Evolutionary conservation across 495 filamentous ascomycete genomes (phyloP), one percentile per base, ranked within the genome.

Genomic region (Tuber calosporum): DNA sequence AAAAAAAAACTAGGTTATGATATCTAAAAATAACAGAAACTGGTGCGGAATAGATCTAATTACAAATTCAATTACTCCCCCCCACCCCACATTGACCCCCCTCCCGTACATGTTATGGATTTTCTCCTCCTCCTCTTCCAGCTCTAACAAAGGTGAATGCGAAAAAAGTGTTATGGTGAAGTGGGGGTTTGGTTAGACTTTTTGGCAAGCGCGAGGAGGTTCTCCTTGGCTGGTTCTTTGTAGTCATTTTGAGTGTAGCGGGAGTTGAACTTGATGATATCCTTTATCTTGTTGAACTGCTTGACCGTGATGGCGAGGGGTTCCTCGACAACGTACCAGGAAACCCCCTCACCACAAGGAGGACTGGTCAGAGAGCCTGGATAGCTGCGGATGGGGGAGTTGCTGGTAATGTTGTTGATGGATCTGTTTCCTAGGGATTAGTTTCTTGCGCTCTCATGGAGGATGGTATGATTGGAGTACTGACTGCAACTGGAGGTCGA

Each of bases 291-390:
- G 69, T 84, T 83, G 79, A 86, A 90, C 67, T 84, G 86, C 38
- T 81, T 73, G 15, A 86, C 82, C 43, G 86, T 85, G 66, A 91
- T 79, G 38, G 70, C 66, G 26, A 91, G 79, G 34, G 86, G 86
- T 73, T 86, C 75, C 13, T 85, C 83, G 72, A 84, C 85, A 26
- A 91, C 84, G 72, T 86, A 86, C 87, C 88, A 91, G 39, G 77
- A 81, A 67, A 91, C 85, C n/a, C 83, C 84, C 81, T 92, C 88
- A 19, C 83, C 83, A 84, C 90, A 92, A 1, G 90, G 90, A 36
- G 90, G 90, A 4, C 89, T 91, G 41, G 90, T 92, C 34, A 92
- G 84, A 0, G 87, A 89, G 62, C 90, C 90, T 0, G 83, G 81
- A 82, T 91, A 91, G 41, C 83, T 82, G 78, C 83, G 73, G 7